Evolutionary conservation across 225 moss, liverwort and hornwort genomes (phyloP).

Genomic region (Anthoceros angustus): DNA sequence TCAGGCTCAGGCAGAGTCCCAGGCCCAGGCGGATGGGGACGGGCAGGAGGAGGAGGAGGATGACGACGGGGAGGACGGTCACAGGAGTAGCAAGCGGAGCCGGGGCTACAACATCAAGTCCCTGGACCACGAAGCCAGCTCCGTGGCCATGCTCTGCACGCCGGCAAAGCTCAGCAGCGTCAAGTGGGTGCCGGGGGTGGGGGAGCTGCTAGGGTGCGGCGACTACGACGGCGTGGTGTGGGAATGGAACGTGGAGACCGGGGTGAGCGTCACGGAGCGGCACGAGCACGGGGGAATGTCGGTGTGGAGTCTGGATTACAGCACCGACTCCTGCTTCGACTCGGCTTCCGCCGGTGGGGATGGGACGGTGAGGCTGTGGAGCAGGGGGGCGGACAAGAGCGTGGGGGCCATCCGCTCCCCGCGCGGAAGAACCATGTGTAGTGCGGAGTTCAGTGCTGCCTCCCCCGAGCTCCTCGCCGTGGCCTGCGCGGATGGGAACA

Average conservation of each 20-base stretch:
- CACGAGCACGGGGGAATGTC: constrained; percentile 67
- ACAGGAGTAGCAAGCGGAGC: constrained; percentile 14
- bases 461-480: constrained; percentile 44
- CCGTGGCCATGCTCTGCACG: constrained; percentile 55
- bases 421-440: constrained; percentile 43
- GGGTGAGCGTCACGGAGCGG: constrained; percentile 44
- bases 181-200: constrained; percentile 56
- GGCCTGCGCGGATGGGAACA: constrained; percentile 63
- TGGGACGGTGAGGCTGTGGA: constrained; percentile 67
- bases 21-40: constrained; percentile 11
- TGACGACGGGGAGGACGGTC: constrained; percentile 1
- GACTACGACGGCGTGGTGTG: constrained; percentile 80
- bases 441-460: constrained; percentile 57
- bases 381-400: constrained; percentile 35
- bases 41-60: constrained; percentile 25
- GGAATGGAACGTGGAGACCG: constrained; percentile 65
- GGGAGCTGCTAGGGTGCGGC: constrained; percentile 60
- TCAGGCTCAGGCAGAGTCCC: constrained; percentile 7
- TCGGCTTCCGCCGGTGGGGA: constrained; percentile 60
- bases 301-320: constrained; percentile 87
- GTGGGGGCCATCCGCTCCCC: constrained; percentile 27
- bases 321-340: constrained; percentile 34
- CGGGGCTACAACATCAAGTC: not conserved
- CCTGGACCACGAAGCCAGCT: constrained; percentile 32
- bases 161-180: constrained; percentile 79